Conservation (phyloP, 225 moss, liverwort and hornwort genomes). For the Asterella californica region DNA sequence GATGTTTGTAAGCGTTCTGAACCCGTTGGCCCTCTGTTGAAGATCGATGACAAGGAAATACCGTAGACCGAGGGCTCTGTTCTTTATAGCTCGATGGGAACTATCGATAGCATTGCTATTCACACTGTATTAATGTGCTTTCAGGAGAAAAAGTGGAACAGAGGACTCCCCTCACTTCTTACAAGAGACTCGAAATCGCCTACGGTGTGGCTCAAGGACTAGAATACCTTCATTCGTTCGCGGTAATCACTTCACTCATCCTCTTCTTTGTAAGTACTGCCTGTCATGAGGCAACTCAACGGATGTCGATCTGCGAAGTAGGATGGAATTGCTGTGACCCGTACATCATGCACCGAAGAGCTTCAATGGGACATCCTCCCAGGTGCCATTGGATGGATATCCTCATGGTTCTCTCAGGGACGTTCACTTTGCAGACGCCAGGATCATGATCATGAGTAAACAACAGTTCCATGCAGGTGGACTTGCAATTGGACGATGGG, state of each 20-base stretch:
- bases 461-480: too few relatives aligned
- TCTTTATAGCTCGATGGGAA: background rate
- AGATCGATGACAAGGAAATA: too few relatives aligned
- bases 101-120: background rate
- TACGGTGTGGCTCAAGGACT: constrained; percentile 61
- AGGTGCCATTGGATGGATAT: too few relatives aligned
- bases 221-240: constrained; percentile 72
- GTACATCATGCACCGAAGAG: background rate
- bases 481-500: too few relatives aligned
- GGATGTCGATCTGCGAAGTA: background rate
- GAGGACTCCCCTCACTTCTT: constrained; percentile 29
- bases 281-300: background rate
- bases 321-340: background rate
- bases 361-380: too few relatives aligned
- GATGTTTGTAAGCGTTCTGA: too few relatives aligned
- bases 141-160: background rate
- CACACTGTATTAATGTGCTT: background rate
- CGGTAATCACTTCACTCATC: constrained; percentile 28
- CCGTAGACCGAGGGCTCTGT: too few relatives aligned
- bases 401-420: too few relatives aligned
- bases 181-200: constrained; percentile 55
- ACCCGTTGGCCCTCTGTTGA: too few relatives aligned
- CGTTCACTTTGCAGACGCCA: background rate
- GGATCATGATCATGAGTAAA: too few relatives aligned
- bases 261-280: too few relatives aligned